These are phyloP conservation scores for Trichoderma sp. DNA, from an alignment of 2,329 filamentous ascomycete genomes.

Conservation along the genomic window DNA sequence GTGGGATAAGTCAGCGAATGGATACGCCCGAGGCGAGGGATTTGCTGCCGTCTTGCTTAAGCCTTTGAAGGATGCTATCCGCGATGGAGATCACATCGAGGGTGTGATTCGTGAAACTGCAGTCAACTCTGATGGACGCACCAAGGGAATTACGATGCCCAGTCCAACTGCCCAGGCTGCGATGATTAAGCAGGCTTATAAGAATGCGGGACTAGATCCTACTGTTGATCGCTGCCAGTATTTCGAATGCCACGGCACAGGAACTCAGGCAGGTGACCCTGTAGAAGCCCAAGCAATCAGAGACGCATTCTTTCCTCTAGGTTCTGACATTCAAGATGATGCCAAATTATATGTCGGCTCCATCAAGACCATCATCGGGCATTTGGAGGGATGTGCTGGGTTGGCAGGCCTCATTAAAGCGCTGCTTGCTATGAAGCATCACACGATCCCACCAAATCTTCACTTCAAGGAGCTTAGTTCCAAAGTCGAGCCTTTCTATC, in stretches of 20 bases:
- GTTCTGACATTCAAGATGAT: no score
- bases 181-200: background rate
- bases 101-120: no score
- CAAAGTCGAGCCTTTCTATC: constrained; percentile 21
- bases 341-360: no score
- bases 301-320: background rate
- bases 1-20: constrained; percentile 31
- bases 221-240: constrained; percentile 35
- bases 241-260: constrained; percentile 17
- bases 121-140: no score
- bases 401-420: constrained; percentile 12
- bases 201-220: constrained; percentile 38
- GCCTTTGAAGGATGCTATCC: no score
- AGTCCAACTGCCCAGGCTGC: no score
- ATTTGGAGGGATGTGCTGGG: no score
- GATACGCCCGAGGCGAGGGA: background rate
- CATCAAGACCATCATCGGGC: no score
- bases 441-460: constrained; percentile 31
- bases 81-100: no score
- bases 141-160: no score
- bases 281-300: constrained; percentile 1
- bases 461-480: constrained; percentile 24
- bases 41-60: no score
- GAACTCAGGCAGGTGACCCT: constrained; percentile 35
- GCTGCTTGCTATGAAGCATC: constrained; percentile 17